Evolutionary conservation across 768 basidiomycete genomes (phyloP).

Genomic region (Agaricus subrufescens): DNA sequence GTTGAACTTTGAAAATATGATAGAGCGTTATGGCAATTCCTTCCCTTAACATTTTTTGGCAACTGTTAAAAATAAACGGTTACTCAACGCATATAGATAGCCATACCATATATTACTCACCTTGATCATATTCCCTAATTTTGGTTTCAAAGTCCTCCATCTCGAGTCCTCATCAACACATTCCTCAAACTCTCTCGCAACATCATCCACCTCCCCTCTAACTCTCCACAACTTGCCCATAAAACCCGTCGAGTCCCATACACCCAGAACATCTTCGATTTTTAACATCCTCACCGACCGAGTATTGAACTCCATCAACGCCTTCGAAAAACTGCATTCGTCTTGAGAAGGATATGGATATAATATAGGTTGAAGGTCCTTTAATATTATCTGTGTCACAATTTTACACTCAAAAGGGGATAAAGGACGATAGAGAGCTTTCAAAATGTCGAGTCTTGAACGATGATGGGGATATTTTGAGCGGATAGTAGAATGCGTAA

Average conservation of each 20-base stretch:
- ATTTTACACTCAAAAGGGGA: slow-evolving; percentile 61
- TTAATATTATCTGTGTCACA: slow-evolving; percentile 84
- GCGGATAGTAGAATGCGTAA: slow-evolving; percentile 47
- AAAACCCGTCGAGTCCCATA: slow-evolving; percentile 60
- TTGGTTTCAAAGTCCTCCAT: slow-evolving; percentile 25
- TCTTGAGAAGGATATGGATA: slow-evolving; percentile 51
- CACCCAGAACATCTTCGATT: slow-evolving; percentile 60
- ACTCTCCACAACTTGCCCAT: slow-evolving; percentile 52
- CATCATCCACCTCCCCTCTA: slow-evolving; percentile 47
- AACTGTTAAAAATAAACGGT: slow-evolving; percentile 36
- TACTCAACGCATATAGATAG: not conserved
- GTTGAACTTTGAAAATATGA: slow-evolving; percentile 34
- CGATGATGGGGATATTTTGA: slow-evolving; percentile 21
- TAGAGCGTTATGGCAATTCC: slow-evolving; percentile 53
- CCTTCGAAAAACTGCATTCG: slow-evolving; percentile 38
- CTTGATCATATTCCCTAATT: slow-evolving; percentile 58
- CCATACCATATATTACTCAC: slow-evolving; percentile 25
- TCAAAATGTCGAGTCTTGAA: slow-evolving; percentile 36
- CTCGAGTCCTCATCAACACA: too few relatives aligned
- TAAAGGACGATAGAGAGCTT: slow-evolving; percentile 54
- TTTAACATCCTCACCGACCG: slow-evolving; percentile 52
- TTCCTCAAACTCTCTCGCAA: too few relatives aligned
- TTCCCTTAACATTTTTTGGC: slow-evolving; percentile 80
- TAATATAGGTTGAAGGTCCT: slow-evolving; percentile 77
- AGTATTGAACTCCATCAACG: slow-evolving; percentile 53